Percentiles rank a stretch among this genome's conserved stretches.
These are phyloP conservation scores for Lophium mytilinum DNA, from an alignment of 495 filamentous ascomycete species.

Conservation along the genomic window DNA sequence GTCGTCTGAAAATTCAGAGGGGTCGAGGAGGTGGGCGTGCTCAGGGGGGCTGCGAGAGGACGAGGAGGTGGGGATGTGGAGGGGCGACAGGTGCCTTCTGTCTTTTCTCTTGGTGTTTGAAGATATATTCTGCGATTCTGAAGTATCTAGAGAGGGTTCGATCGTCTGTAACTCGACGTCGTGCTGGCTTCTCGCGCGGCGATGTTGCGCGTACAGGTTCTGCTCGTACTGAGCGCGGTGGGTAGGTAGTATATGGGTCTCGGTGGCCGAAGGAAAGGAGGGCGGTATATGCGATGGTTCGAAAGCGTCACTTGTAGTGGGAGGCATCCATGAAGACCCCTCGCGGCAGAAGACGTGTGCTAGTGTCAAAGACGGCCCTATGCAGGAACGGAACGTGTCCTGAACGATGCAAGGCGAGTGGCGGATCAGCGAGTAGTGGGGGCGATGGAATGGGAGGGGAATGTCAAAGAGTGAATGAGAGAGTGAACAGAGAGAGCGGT, in stretches of 20 bases:
- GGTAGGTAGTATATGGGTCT: conserved; percentile 14
- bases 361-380: no score
- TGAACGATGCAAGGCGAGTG: not conserved
- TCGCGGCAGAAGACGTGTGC: not conserved
- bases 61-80: conserved; percentile 1
- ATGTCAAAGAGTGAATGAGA: no score
- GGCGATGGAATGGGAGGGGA: no score
- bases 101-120: not conserved
- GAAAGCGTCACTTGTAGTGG: conserved; percentile 24
- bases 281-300: conserved; percentile 12
- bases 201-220: conserved; percentile 8
- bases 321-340: conserved; percentile 29
- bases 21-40: conserved; percentile 12
- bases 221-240: conserved; percentile 23
- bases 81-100: conserved; percentile 1
- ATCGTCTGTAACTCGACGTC: conserved; percentile 17
- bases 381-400: conserved; percentile 18
- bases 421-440: not conserved
- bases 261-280: conserved; percentile 13
- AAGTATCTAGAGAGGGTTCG: not conserved
- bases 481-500: no score
- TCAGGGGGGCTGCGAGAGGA: conserved; percentile 10
- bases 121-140: not conserved
- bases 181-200: conserved; percentile 4
- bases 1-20: conserved; percentile 10